Percentiles rank a stretch among this genome's conserved stretches.
Conservation (phyloP, 1,284 basidiomycete species). For the Sutorius eximius region DNA sequence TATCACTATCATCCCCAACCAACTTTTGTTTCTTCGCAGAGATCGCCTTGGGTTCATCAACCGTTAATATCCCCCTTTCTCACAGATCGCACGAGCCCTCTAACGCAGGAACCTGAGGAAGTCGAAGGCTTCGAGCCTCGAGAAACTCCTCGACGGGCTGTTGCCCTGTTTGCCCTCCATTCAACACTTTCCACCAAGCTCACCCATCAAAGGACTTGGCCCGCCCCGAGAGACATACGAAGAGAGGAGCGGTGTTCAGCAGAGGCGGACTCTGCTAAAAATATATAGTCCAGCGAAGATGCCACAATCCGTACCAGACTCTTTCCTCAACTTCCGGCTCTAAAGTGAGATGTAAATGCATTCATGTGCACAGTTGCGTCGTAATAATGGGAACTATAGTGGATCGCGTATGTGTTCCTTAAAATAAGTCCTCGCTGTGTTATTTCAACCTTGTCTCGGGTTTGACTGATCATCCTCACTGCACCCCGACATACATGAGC, state of each 20-base stretch:
- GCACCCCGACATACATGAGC: no score
- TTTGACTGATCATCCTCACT: no score
- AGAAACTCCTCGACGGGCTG: slow-evolving; percentile 18
- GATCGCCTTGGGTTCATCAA: slow-evolving; percentile 14
- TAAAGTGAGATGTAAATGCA: slow-evolving; percentile 26
- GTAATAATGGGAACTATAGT: no score
- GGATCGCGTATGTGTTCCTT: no score
- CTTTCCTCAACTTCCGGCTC: slow-evolving; percentile 31
- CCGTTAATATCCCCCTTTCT: slow-evolving; percentile 11
- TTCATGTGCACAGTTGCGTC: neutral
- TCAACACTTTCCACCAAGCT: slow-evolving; percentile 22
- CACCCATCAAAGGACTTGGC: slow-evolving; percentile 1
- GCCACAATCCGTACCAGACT: slow-evolving; percentile 23
- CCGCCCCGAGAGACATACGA: slow-evolving; percentile 1
- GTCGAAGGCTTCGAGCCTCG: slow-evolving; percentile 9
- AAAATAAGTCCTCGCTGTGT: no score
- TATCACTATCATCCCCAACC: neutral
- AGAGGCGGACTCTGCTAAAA: neutral
- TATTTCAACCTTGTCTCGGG: no score
- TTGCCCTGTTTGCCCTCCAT: slow-evolving; percentile 22
- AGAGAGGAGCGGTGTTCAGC: neutral
- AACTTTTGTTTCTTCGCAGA: neutral
- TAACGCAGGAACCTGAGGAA: neutral
- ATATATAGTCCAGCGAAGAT: neutral
- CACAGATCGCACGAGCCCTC: neutral